These are phyloP conservation scores for Salix purpurea DNA, from an alignment of 345 rosid species.

Conservation along the genomic window DNA sequence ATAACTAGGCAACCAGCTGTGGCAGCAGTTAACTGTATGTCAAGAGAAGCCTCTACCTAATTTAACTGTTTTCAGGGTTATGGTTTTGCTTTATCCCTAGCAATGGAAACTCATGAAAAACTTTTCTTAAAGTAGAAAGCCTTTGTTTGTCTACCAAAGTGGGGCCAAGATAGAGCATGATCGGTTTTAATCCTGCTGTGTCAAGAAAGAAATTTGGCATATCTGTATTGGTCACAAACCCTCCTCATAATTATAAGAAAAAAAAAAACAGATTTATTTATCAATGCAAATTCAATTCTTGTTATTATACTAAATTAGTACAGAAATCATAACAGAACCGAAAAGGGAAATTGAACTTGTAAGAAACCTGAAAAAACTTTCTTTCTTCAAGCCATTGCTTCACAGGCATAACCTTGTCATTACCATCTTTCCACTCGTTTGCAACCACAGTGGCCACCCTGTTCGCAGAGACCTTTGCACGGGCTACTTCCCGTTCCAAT, in stretches of 20 bases:
- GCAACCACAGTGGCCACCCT: constrained; percentile 52
- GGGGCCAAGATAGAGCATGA: neutral
- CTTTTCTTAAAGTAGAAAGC: neutral
- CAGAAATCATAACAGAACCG: neutral
- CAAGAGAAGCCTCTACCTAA: neutral
- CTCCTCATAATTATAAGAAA: neutral
- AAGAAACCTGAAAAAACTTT: constrained; percentile 38
- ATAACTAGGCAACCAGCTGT: neutral
- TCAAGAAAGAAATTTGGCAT: neutral
- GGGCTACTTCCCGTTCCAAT: constrained; percentile 48
- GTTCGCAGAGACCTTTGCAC: constrained; percentile 46
- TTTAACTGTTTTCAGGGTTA: neutral
- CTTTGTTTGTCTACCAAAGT: neutral
- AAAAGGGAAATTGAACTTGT: neutral
- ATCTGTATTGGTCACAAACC: neutral
- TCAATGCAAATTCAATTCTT: neutral
- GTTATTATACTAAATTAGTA: neutral
- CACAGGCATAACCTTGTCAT: constrained; percentile 53
- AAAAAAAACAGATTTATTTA: neutral
- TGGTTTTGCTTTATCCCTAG: neutral
- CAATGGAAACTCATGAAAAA: neutral
- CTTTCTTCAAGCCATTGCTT: constrained; percentile 51
- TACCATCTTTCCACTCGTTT: constrained; percentile 51
- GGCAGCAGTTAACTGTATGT: neutral
- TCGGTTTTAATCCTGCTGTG: neutral